phyloP scores from a whole-genome alignment of 768 basidiomycete genomes.

The Scleroderma citrinum region DNA sequence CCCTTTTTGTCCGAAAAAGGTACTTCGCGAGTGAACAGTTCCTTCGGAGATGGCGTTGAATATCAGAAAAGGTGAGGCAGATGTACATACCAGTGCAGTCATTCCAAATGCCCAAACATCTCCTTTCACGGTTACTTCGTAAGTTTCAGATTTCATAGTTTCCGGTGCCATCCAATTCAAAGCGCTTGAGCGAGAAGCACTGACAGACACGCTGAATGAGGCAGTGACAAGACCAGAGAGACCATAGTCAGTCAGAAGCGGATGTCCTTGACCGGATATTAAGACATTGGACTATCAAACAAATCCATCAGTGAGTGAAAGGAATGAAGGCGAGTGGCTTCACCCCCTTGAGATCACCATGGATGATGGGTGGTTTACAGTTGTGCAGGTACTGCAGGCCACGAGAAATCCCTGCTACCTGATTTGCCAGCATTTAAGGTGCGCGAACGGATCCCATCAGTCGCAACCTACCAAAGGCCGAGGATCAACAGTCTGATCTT shows the following conservation, averaged over 20 bases:
- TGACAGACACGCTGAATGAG: background rate
- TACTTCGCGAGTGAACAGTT: background rate
- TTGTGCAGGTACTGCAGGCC: background rate
- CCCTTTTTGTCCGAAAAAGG: background rate
- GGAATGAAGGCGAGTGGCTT: background rate
- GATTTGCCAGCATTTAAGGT: background rate
- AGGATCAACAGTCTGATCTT: background rate
- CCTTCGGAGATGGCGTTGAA: background rate
- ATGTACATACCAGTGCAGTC: background rate
- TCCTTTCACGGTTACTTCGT: background rate
- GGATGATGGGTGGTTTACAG: background rate
- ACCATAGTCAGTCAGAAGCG: background rate
- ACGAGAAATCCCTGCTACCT: background rate
- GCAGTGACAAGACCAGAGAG: background rate
- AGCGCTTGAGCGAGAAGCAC: background rate
- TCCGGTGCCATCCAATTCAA: background rate
- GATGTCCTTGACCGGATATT: background rate
- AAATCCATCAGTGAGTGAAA: background rate
- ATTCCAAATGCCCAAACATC: background rate
- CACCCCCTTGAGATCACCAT: background rate
- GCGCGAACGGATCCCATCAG: background rate
- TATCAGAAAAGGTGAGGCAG: too few species aligned
- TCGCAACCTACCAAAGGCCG: background rate
- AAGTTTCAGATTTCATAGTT: background rate
- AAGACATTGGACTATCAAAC: background rate